Conservation (phyloP, 2,329 filamentous ascomycete genomes). For the Ascosphaera acerosa region DNA sequence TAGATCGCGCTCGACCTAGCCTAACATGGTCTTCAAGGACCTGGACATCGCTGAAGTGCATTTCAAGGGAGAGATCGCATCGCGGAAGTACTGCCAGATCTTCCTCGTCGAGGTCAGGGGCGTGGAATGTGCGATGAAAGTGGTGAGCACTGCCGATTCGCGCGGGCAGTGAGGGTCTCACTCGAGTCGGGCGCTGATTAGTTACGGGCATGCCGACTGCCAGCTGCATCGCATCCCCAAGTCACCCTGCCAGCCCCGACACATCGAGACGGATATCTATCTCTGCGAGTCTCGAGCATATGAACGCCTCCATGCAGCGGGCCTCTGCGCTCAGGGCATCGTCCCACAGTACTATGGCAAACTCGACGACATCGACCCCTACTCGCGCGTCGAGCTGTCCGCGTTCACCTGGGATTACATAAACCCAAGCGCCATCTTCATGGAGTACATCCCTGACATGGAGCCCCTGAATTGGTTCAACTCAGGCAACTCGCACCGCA, state of each 20-base stretch:
- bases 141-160: constrained; percentile 2
- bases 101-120: constrained; percentile 4
- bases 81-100: constrained; percentile 4
- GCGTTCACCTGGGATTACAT: constrained; percentile 5
- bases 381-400: constrained; percentile 2
- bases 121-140: constrained; percentile 4
- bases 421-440: constrained; percentile 7
- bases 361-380: constrained; percentile 4
- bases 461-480: constrained; percentile 8
- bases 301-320: constrained; percentile 3
- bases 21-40: constrained; percentile 3
- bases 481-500: constrained; percentile 5
- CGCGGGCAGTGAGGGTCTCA: neutral
- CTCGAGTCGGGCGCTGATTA: neutral
- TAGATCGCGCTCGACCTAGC: no score
- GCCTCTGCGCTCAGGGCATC: constrained; percentile 4
- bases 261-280: constrained; percentile 2
- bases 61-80: constrained; percentile 3
- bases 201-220: neutral
- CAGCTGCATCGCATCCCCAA: constrained; percentile 2
- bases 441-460: constrained; percentile 9
- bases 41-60: constrained; percentile 2
- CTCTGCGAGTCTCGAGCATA: constrained; percentile 4
- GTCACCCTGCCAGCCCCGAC: constrained; percentile 1
- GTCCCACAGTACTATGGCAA: constrained; percentile 4